Conservation (phyloP, 495 filamentous ascomycete genomes). For the Daldinia grandis region DNA sequence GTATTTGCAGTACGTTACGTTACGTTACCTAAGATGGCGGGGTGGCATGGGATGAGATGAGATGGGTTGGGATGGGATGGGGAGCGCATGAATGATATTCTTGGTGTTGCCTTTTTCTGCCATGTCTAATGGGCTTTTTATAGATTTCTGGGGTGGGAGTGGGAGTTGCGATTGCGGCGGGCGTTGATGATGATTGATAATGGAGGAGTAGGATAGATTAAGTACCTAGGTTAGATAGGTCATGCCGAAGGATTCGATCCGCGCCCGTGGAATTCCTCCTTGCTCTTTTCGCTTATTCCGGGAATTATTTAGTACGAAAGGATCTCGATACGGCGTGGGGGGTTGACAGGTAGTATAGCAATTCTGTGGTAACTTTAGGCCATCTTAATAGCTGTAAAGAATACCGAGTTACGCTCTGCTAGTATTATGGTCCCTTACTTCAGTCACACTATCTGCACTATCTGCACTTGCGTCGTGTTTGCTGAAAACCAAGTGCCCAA, state of each 20-base stretch:
- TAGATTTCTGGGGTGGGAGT: not conserved
- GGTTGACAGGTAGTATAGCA: not conserved
- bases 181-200: too few species aligned
- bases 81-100: not conserved
- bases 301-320: not conserved
- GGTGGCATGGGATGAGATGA: not conserved
- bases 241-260: not conserved
- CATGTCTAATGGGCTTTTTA: not conserved
- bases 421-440: not conserved
- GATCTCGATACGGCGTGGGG: not conserved
- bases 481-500: not conserved
- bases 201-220: not conserved
- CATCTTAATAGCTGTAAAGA: not conserved
- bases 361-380: not conserved
- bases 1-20: not conserved
- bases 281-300: not conserved
- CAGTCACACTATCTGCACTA: not conserved
- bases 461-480: not conserved
- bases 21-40: slow-evolving; percentile 1
- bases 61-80: not conserved
- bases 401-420: not conserved
- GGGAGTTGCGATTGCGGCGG: too few species aligned
- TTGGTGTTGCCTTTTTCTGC: not conserved
- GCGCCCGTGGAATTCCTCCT: not conserved
- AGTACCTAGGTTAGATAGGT: not conserved